These are phyloP conservation scores for Ogataea haglerorum DNA, from an alignment of 805 yeast genomes.

Conservation along the genomic window DNA sequence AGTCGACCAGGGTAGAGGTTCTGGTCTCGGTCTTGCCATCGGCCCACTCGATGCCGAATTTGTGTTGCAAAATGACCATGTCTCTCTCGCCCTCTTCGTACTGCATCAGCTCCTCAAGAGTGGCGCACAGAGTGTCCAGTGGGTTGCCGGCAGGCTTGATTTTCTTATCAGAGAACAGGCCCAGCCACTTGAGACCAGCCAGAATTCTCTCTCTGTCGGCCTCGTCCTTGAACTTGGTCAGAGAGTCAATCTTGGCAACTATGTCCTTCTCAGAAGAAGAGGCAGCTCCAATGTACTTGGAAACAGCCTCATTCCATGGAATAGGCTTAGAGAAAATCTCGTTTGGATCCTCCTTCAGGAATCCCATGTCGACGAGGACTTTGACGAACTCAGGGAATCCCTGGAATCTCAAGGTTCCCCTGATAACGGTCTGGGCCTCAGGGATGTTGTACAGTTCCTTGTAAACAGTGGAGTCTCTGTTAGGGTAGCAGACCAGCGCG, in stretches of 20 bases:
- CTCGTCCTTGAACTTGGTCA: constrained; percentile 75
- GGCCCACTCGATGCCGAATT: constrained; percentile 95
- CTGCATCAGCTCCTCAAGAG: constrained; percentile 93
- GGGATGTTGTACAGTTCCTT: constrained; percentile 91
- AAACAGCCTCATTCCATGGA: constrained; percentile 88
- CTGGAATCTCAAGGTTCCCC: constrained; percentile 97
- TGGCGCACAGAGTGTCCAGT: constrained; percentile 94
- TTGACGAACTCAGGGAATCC: constrained; percentile 98
- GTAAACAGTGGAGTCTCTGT: constrained; percentile 95
- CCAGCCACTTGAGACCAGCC: constrained; percentile 91
- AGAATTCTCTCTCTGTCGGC: constrained; percentile 85
- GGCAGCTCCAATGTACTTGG: constrained; percentile 68
- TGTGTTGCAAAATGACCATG: constrained; percentile 92
- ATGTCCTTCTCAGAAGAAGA: constrained; percentile 72
- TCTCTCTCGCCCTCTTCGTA: constrained; percentile 95
- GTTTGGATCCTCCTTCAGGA: constrained; percentile 73
- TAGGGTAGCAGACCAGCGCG: constrained; percentile 93
- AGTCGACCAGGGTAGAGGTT: constrained; percentile 92
- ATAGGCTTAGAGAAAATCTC: constrained; percentile 53
- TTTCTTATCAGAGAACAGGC: constrained; percentile 71
- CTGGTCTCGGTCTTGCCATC: constrained; percentile 88
- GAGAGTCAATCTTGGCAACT: constrained; percentile 66
- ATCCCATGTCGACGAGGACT: constrained; percentile 90
- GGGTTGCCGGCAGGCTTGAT: constrained; percentile 92
- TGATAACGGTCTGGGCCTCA: constrained; percentile 93